Evolutionary conservation across 371 early-diverging fungal genomes (phyloP), one percentile per base, ranked within the genome.

Genomic region (Mucor circinelloides): DNA sequence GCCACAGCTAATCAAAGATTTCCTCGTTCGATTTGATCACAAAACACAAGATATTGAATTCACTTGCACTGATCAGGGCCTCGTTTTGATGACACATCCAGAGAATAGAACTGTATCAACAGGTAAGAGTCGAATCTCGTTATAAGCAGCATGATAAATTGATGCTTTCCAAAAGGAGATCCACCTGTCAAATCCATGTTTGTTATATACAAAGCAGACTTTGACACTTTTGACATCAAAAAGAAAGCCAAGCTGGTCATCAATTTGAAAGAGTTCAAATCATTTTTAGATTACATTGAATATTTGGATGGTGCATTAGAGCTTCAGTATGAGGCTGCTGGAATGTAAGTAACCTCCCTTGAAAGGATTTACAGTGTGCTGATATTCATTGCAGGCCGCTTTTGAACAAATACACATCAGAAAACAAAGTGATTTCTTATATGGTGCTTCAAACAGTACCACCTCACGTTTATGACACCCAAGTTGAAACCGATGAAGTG

Each of bases 241-340:
- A 48, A 21, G 23, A n/a, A 48, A 8, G 23, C 62, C 13, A 67
- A 44, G 15, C 15, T 71, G 2, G 58, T 71, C 6, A 40, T 58
- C 13, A 71, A 71, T 28, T 38, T 67, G 0, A 66, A 59, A 54
- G 71, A 71, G 27, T 71, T 71, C 28, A 66, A 63, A 28, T 61
- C 66, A 8, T 34, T 67, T 36, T 44, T 66, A 21, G 66, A 66
- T n/a, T 27, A 31, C 3, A 59, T 67, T 23, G 60, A 71, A 15
- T 50, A 32, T 55, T 46, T 67, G 31, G 55, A 63, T 8, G 60
- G 31, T 34, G 46, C 61, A 1, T 5, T 70, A 5, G 10, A 46
- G 40, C 60, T 64, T 19, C 30, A 46, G 17, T 70, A 61, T 40
- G 66, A 70, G 28, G 46, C 28, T 12, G 44, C 65, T 48, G 70